Percentiles rank a stretch among this genome's conserved stretches.
Conservation (phyloP, 1,284 basidiomycete genomes). For the Cutaneotrichosporon cutaneum region DNA sequence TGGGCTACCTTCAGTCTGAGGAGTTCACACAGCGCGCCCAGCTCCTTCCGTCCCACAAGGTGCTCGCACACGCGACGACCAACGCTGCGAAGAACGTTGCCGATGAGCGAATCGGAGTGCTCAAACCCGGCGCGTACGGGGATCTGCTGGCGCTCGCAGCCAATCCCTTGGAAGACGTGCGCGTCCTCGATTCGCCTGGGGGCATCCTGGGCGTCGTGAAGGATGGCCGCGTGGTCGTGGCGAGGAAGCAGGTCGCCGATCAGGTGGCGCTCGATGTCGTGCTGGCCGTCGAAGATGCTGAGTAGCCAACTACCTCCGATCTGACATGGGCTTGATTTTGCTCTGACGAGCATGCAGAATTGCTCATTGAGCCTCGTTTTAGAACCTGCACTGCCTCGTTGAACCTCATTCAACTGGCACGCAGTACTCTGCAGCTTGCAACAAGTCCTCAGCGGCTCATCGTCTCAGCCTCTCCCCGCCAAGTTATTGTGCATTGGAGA, state of each 20-base stretch:
- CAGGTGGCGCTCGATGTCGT: conserved; percentile 20
- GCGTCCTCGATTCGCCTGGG: conserved; percentile 53
- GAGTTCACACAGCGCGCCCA: conserved; percentile 55
- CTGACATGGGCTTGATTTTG: no score
- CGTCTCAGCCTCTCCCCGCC: no score
- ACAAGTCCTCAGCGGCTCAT: no score
- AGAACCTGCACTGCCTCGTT: no score
- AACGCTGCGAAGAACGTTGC: conserved; percentile 55
- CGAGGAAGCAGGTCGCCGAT: conserved; percentile 17
- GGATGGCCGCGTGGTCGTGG: conserved; percentile 28
- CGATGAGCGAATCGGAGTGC: conserved; percentile 51
- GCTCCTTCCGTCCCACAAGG: conserved; percentile 50
- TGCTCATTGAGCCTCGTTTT: no score
- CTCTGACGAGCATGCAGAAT: no score
- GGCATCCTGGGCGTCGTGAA: conserved; percentile 29
- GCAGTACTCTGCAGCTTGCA: no score
- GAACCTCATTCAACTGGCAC: no score
- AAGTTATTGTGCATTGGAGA: no score
- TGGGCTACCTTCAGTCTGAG: conserved; percentile 30
- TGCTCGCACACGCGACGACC: conserved; percentile 56
- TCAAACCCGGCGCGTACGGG: conserved; percentile 52
- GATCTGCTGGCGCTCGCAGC: conserved; percentile 55
- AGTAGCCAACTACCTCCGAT: no score
- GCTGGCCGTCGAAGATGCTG: conserved; percentile 20
- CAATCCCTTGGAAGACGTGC: conserved; percentile 57